Conservation (phyloP, 176 grass and related monocot genomes). For the Cenchrus fungigraminus region DNA sequence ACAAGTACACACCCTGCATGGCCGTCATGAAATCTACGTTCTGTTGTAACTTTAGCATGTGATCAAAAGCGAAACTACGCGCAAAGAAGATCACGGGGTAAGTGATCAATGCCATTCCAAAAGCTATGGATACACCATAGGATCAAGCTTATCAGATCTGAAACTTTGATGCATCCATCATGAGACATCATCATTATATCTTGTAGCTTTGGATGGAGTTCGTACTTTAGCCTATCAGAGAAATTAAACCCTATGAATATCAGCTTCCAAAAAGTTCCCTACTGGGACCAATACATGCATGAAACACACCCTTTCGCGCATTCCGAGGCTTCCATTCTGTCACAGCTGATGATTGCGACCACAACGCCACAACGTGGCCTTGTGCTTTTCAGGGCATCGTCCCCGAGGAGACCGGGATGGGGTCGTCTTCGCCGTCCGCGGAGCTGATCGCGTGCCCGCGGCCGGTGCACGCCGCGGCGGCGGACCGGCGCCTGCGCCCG, state of each 20-base stretch:
- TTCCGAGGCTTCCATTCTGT: slow-evolving; percentile 51
- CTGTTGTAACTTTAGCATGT: slow-evolving; percentile 50
- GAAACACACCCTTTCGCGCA: slow-evolving; percentile 46
- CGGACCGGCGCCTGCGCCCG: slow-evolving; percentile 72
- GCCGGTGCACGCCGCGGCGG: slow-evolving; percentile 47
- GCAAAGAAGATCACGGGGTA: slow-evolving; percentile 18
- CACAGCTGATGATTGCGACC: slow-evolving; percentile 46
- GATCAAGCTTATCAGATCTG: slow-evolving; percentile 48
- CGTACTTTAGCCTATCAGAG: slow-evolving; percentile 31
- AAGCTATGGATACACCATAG: slow-evolving; percentile 16
- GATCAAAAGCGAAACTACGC: slow-evolving; percentile 36
- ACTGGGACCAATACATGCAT: slow-evolving; percentile 26
- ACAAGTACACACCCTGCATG: slow-evolving; percentile 47
- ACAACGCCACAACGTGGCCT: slow-evolving; percentile 38
- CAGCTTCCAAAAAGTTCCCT: slow-evolving; percentile 29
- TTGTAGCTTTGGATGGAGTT: slow-evolving; percentile 22
- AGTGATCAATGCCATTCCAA: slow-evolving; percentile 14
- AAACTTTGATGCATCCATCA: slow-evolving; percentile 50
- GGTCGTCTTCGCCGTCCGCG: slow-evolving; percentile 70
- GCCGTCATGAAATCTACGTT: slow-evolving; percentile 31
- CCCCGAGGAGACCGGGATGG: slow-evolving; percentile 63
- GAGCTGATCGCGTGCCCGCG: slow-evolving; percentile 69
- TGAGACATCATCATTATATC: slow-evolving; percentile 21
- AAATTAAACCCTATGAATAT: slow-evolving; percentile 11
- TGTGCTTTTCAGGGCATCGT: slow-evolving; percentile 68